phyloP scores from a whole-genome alignment of 108 stramenopile genomes.

The Licmophora abbreviata region DNA sequence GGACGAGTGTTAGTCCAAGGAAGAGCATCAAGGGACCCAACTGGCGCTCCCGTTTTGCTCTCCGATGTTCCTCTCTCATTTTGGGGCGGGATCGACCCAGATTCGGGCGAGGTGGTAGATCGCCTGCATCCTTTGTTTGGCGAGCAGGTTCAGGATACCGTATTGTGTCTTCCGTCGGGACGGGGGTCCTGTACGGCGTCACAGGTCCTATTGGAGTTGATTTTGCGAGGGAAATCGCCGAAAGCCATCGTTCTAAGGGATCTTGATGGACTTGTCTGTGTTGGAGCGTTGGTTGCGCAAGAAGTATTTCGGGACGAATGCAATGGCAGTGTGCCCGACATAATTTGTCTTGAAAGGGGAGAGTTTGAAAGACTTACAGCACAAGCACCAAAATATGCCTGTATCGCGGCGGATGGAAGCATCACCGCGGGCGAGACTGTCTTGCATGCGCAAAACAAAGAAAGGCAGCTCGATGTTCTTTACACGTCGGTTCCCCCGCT shows the following conservation, averaged over 20 bases:
- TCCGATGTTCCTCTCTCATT: constrained; percentile 36
- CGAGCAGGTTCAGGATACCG: constrained; percentile 21
- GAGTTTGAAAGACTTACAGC: constrained; percentile 10
- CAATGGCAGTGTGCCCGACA: constrained; percentile 15
- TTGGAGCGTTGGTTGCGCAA: constrained; percentile 64
- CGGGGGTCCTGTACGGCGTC: constrained; percentile 77
- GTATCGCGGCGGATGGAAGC: not conserved
- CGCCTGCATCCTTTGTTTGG: constrained; percentile 52
- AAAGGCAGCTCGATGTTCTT: not conserved
- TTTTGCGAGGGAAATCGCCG: constrained; percentile 53
- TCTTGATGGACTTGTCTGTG: constrained; percentile 49
- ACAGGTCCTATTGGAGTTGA: constrained; percentile 72
- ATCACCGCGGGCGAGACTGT: not conserved
- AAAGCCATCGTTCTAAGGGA: constrained; percentile 53
- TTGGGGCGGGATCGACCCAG: constrained; percentile 82
- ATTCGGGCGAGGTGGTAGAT: constrained; percentile 57
- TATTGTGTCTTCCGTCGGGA: constrained; percentile 67
- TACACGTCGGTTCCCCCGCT: not conserved
- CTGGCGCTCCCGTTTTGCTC: constrained; percentile 1
- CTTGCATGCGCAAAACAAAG: not conserved
- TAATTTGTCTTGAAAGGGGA: constrained; percentile 15
- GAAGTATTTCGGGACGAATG: constrained; percentile 58
- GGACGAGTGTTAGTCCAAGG: too few species aligned
- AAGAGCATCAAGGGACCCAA: too few species aligned
- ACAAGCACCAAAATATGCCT: constrained; percentile 6